These are phyloP conservation scores for Aquilaria yunnanensis DNA, from an alignment of 345 rosid genomes.

Conservation along the genomic window DNA sequence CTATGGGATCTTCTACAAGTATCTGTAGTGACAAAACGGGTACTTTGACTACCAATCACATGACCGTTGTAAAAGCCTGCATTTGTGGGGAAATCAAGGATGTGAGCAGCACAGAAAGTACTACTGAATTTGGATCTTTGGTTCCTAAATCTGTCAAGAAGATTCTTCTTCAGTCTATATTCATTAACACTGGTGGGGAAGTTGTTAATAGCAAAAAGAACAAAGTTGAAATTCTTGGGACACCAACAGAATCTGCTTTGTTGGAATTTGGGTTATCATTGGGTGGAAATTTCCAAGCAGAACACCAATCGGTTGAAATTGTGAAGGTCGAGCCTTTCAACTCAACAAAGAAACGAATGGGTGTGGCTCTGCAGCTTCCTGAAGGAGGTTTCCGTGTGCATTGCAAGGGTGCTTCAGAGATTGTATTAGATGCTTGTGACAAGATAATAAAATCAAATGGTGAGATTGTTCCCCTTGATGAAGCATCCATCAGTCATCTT, in stretches of 20 bases:
- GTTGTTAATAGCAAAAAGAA: slow-evolving; percentile 47
- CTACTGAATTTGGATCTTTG: slow-evolving; percentile 32
- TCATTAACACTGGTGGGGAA: slow-evolving; percentile 89
- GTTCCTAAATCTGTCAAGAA: slow-evolving; percentile 49
- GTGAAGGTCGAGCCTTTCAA: slow-evolving; percentile 91
- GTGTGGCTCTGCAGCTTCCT: slow-evolving; percentile 70
- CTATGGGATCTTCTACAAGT: slow-evolving; percentile 88
- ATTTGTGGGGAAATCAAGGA: slow-evolving; percentile 49
- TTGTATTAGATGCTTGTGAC: slow-evolving; percentile 67
- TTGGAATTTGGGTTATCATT: slow-evolving; percentile 77
- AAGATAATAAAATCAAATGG: slow-evolving; percentile 63
- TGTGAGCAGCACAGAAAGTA: slow-evolving; percentile 35
- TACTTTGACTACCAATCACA: slow-evolving; percentile 79
- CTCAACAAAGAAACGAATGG: slow-evolving; percentile 85
- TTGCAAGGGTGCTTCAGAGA: slow-evolving; percentile 91
- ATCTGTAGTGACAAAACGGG: slow-evolving; percentile 94
- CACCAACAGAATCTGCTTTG: slow-evolving; percentile 92
- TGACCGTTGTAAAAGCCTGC: slow-evolving; percentile 80
- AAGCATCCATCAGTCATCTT: slow-evolving; percentile 35
- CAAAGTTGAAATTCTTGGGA: slow-evolving; percentile 78
- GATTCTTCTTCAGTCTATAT: slow-evolving; percentile 70
- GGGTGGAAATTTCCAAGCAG: slow-evolving; percentile 69
- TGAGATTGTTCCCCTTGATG: slow-evolving; percentile 65
- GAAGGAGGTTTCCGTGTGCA: slow-evolving; percentile 56
- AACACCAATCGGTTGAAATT: slow-evolving; percentile 38